Base-by-base conservation (phyloP, 371 early-diverging fungal species). In the Edhazardia aedis region DNA sequence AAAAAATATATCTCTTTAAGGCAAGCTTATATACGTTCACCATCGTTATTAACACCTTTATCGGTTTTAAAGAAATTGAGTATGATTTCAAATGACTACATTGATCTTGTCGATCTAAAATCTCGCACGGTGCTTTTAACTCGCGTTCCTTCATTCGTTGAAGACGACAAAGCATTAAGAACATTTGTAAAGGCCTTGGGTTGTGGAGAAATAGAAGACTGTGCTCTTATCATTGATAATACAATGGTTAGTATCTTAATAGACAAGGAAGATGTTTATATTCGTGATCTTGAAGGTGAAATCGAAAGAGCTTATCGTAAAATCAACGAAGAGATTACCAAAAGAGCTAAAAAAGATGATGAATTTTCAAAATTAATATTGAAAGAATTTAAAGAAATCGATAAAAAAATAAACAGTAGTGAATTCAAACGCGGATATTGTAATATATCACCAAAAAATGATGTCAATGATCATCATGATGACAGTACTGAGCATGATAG, bases 1-100 rank as follows among this genome's bases (percentile, higher is more conserved):
- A 65, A 70, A 45, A 66, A 63, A 47, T 70, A 62, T 46, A 56
- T 70, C 19, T 49, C 58, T 51, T 53, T 73, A 7, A 52, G 74
- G 47, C 74, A 73, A 59, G 25, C 66, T 29, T 70, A 67, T 47
- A 42, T 73, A 29, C 25, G 60, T 22, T 58, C 62, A 26, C 63
- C 70, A 23, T 59, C 66, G n/a, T 60, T 55, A 19, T 55, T 68
- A 36, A 66, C 66, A 22, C 64, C 74, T 1, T 59, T 70, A 7
- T 37, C 49, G 9, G 57, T 63, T 1, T 37, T 73, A 2, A 73
- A 70, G 47, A 58, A 58, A 18, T 30, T 65, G 1, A 25, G 38
- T 27, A 47, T 56, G 9, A 30, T 55, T 12, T 21, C 42, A 1
- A 47, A 59, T 30, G 49, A 27, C 24, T 58, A 62, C 9, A 53